phyloP scores from a whole-genome alignment of 2,329 filamentous ascomycete species.

The Colletotrichum tanaceti region DNA sequence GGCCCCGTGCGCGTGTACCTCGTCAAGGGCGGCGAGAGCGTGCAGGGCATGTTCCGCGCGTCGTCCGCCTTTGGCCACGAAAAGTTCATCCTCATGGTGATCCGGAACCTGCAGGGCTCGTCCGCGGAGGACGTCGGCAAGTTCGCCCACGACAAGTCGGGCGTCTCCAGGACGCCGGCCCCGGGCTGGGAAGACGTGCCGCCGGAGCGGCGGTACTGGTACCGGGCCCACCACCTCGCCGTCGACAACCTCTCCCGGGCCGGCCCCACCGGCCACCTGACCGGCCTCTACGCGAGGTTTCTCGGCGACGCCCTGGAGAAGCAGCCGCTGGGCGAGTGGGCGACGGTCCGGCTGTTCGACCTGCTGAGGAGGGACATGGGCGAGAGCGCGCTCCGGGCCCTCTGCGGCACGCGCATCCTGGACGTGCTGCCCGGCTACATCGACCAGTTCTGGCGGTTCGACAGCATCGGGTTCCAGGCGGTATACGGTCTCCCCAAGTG shows the following conservation, averaged over 20 bases:
- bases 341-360: conserved; percentile 40
- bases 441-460: conserved; percentile 45
- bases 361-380: conserved; percentile 43
- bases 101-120: conserved; percentile 26
- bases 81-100: conserved; percentile 40
- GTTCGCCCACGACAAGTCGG: conserved; percentile 41
- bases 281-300: conserved; percentile 32
- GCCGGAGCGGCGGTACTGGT: conserved; percentile 43
- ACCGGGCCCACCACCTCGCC: conserved; percentile 39
- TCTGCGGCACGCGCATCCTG: conserved; percentile 44
- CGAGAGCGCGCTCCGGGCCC: conserved; percentile 40
- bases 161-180: conserved; percentile 35
- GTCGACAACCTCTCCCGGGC: conserved; percentile 36
- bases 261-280: conserved; percentile 29
- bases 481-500: conserved; percentile 44
- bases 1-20: conserved; percentile 39
- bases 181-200: conserved; percentile 41
- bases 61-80: conserved; percentile 41
- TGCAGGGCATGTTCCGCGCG: conserved; percentile 41
- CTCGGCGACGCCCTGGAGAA: conserved; percentile 37
- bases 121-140: conserved; percentile 36
- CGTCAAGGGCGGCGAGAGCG: conserved; percentile 32
- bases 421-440: conserved; percentile 44
- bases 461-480: conserved; percentile 41
- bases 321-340: conserved; percentile 41